Evolutionary conservation across 108 stramenopile species (phyloP), one percentile per base, ranked within the genome.

Genomic region (Nitzschia sp.): DNA sequence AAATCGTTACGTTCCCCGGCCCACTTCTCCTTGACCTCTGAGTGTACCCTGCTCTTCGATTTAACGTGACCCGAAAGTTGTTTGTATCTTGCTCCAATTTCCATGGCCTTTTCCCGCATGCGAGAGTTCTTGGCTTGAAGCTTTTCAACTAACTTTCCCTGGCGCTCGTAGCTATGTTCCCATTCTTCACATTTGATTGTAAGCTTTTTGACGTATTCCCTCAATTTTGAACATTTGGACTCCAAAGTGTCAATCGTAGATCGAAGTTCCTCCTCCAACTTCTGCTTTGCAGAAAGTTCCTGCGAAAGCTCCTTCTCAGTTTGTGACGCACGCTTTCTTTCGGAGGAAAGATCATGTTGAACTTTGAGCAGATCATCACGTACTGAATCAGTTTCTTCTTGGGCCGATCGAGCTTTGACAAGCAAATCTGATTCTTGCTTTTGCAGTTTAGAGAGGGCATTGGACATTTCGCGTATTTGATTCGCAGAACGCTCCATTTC

Each of bases 151-250:
- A 75, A 53, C 30, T 54, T 59, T 6, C 59, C 46, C 34, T 78
- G 76, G 29, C 66, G 53, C n/a, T 78, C 74, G 56, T 70, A 78
- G 46, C 73, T 72, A 33, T 35, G 59, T 47, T 78, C 77, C 84
- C 84, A 85, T 48, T 81, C 76, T 15, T 81, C 77, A 32, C 77
- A 81, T 53, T 85, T 85, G 27, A 32, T 24, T 6, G 76, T 76
- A n/a, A 81, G 60, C 47, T 81, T 81, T 25, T 66, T 47, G 29
- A 81, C 68, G 53, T 85, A 81, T n/a, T 85, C 77, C 3, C 80
- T 68, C 11, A 85, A 30, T 32, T 71, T 42, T 11, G 28, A 23
- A 62, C 63, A 45, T 54, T 85, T 85, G 9, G 45, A 33, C 31
- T 77, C 72, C 35, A 70, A 30, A n/a, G 71, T 63, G 38, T 57